phyloP scores from a whole-genome alignment of 208 protist genomes.

The Crithidia thermophila region DNA sequence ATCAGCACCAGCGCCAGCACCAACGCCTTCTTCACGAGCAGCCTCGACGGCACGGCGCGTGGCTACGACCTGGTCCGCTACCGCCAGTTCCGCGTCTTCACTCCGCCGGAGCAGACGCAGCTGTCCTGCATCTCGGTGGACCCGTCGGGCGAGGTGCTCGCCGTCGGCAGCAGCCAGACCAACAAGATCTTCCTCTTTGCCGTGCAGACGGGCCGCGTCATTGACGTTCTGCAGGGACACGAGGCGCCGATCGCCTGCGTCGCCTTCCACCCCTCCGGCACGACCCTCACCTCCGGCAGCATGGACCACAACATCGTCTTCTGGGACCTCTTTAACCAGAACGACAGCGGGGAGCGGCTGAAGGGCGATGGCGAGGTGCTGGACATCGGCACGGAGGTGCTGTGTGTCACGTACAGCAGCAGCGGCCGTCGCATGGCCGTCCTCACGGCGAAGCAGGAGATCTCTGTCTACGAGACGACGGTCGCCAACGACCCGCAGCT shows the following conservation, averaged over 20 bases:
- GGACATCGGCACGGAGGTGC: conserved; percentile 80
- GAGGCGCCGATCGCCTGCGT: conserved; percentile 87
- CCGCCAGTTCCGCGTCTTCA: conserved; percentile 91
- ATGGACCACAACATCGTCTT: conserved; percentile 90
- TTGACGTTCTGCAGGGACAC: conserved; percentile 92
- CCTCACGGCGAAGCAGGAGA: conserved; percentile 83
- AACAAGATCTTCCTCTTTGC: conserved; percentile 92
- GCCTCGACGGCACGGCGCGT: conserved; percentile 90
- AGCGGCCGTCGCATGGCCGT: conserved; percentile 87
- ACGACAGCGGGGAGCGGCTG: conserved; percentile 83
- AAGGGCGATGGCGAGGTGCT: conserved; percentile 86
- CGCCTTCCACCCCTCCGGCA: conserved; percentile 89
- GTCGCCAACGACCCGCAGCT: conserved; percentile 85
- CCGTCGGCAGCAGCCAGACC: conserved; percentile 75
- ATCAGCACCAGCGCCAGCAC: conserved; percentile 80
- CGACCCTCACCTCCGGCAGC: conserved; percentile 82
- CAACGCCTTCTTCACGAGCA: conserved; percentile 93
- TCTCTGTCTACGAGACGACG: conserved; percentile 87
- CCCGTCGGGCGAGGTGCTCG: conserved; percentile 90
- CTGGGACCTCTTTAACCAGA: conserved; percentile 92
- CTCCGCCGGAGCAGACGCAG: conserved; percentile 73
- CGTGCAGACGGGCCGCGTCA: conserved; percentile 90
- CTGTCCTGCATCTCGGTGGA: conserved; percentile 94
- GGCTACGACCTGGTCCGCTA: conserved; percentile 93
- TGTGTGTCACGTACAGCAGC: conserved; percentile 83